phyloP scores from a whole-genome alignment of 2,329 filamentous ascomycete species.

The Diaporthe sp. region DNA sequence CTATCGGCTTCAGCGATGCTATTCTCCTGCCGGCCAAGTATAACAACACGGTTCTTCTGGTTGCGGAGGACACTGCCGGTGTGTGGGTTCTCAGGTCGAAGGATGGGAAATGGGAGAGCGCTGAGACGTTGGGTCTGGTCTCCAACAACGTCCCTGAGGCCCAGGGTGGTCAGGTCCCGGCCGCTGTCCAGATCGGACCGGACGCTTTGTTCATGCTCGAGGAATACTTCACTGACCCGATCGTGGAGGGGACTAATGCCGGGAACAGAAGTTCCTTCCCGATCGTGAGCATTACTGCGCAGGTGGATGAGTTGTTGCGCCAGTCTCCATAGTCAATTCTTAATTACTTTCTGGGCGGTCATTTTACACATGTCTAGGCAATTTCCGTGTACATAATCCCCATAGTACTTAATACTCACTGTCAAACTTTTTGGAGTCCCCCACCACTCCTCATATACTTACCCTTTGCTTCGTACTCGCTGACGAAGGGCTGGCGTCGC shows the following conservation, averaged over 20 bases:
- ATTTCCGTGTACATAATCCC: not conserved
- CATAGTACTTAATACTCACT: not conserved
- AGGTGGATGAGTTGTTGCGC: conserved; percentile 39
- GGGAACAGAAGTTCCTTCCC: conserved; percentile 44
- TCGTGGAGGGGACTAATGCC: conserved; percentile 42
- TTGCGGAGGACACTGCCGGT: conserved; percentile 44
- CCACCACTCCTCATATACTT: not conserved
- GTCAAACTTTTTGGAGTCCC: not conserved
- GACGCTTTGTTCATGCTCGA: conserved; percentile 41
- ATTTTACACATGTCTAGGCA: not conserved
- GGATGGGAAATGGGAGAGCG: conserved; percentile 48
- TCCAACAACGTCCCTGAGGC: conserved; percentile 39
- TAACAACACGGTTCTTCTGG: conserved; percentile 46
- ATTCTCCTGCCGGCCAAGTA: conserved; percentile 48
- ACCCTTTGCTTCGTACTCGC: too few relatives aligned
- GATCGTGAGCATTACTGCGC: conserved; percentile 43
- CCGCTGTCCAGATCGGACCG: conserved; percentile 41
- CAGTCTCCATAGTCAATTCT: not conserved
- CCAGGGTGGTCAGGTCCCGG: conserved; percentile 38
- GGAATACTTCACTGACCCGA: conserved; percentile 41
- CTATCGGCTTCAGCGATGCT: conserved; percentile 41
- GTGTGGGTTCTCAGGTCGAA: conserved; percentile 48
- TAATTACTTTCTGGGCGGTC: not conserved
- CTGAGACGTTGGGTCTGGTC: conserved; percentile 48
- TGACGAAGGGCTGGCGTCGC: too few relatives aligned